Base-by-base conservation (phyloP, 768 basidiomycete species). In the Boletus vinaceobasis region DNA sequence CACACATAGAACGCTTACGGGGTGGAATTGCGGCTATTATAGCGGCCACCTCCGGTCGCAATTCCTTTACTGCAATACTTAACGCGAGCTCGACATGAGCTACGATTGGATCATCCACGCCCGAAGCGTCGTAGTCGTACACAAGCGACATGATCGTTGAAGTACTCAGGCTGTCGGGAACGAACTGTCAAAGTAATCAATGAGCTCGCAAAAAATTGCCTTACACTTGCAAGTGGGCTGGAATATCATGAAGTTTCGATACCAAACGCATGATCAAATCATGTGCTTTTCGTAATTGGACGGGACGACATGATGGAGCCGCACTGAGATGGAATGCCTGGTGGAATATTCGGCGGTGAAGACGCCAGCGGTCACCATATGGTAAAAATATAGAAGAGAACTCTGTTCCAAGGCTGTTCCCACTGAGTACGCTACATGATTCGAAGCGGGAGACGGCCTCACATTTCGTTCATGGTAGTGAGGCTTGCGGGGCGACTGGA, bases 271-370 rank as follows among this genome's bases (percentile, higher is more conserved):
- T 55, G 8, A 76, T 60, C 27, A 76, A 50, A 6, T 66, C 63
- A 44, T 68, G 66, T 2, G 67, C 59, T 51, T 72, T 75, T 37
- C 64, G 60, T 29, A 64, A 53, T 47, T 77, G 77, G 17, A 69
- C 57, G 5, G 73, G 71, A 37, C 59, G 60, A 52, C 70, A 77
- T 29, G 62, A 57, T 7, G 53, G 27, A 3, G 62, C 60, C 3
- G 69, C 67, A 31, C 64, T 67, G 9, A 61, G 57, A 15, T 62
- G 63, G 58, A 77, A 74, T 9, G 65, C 64, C 44, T 76, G 74
- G 26, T 77, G 75, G 46, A 70, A 71, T 13, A 75, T 42, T 31
- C 69, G 60, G 26, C 75, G 60, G 53, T 67, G 67, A 19, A 63
- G 58, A 3, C 65, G 64, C 69, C 70, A 71, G 6, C 53, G 47